Evolutionary conservation across 2,329 filamentous ascomycete genomes (phyloP), one percentile per base, ranked within the genome.

Genomic region (Paraphaeosphaeria minitans): DNA sequence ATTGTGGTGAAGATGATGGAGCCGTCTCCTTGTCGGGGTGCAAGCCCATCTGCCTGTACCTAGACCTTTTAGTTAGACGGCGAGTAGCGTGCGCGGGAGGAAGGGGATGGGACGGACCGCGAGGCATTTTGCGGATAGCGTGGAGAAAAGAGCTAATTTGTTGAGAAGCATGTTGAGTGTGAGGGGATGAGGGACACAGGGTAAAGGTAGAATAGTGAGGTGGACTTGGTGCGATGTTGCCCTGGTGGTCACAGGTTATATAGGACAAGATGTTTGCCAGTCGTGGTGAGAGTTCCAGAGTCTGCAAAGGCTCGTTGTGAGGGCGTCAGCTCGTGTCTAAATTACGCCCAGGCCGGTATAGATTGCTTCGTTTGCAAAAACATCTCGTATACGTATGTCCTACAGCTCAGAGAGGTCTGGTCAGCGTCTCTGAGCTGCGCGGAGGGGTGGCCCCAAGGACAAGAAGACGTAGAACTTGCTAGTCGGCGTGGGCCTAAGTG

Each of bases 1-100:
- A 70, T 72, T 10, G 71, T 68, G 4, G 66, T 68, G 49, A 60
- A 73, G 13, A 69, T 72, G 16, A 48, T 56, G 27, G 65, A 59
- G 2, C 58, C 48, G 46, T 63, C 62, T 8, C 57, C 37, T 58
- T 73, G 70, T 5, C 66, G 66, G n/a, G 63, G 61, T 22, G 66
- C 67, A 0, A 68, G 52, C 10, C 64, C 55, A 22, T 66, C 59
- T 27, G 63, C 66, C 49, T 66, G 71, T 16, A 55, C 65, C 70
- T 70, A 31, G 31, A 16, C 1, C 0, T 14, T 5, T 19, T 24
- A 57, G 55, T 49, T 55, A 33, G 39, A 24, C 19, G 10, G 10
- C 10, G 6, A 2, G 21, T 9, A 7, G 16, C 29, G 12, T 9
- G 21, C 2, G 9, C 48, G 4, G 39, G 27, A 41, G 21, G n/a